Percentiles rank a stretch among this genome's conserved stretches.
Evolutionary conservation across 306 rosid species (phyloP).

Genomic region (Vachellia collinsii): DNA sequence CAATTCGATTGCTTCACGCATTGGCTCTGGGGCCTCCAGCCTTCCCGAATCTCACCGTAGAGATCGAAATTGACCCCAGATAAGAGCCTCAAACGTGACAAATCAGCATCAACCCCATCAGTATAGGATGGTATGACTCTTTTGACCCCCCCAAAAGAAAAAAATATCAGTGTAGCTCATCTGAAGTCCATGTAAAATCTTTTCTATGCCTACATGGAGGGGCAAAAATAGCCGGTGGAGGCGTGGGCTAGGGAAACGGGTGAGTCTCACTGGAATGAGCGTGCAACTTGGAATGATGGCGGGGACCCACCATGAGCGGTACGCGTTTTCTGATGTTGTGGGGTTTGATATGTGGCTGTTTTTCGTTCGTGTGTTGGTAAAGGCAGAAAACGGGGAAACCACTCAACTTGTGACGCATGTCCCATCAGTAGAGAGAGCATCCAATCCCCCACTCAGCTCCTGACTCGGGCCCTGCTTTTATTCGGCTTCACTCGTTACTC

Average conservation of each 20-base stretch:
- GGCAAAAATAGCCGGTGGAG: neutral
- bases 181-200: too few species aligned
- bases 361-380: too few species aligned
- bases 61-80: neutral
- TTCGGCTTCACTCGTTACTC: too few species aligned
- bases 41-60: too few species aligned
- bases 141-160: too few species aligned
- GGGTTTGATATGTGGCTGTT: neutral
- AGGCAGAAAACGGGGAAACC: neutral
- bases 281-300: neutral
- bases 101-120: neutral
- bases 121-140: too few species aligned
- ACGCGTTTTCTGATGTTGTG: slow-evolving; percentile 14
- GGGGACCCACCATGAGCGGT: neutral
- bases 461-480: too few species aligned
- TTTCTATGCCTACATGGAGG: too few species aligned
- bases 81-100: neutral
- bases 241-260: neutral
- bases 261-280: neutral
- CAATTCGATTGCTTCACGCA: neutral
- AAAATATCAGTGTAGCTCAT: too few species aligned
- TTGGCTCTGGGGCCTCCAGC: neutral
- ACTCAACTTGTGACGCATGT: neutral
- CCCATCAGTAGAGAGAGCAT: too few species aligned
- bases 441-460: too few species aligned